phyloP scores from a whole-genome alignment of 345 rosid genomes.

The Arabis alpina region DNA sequence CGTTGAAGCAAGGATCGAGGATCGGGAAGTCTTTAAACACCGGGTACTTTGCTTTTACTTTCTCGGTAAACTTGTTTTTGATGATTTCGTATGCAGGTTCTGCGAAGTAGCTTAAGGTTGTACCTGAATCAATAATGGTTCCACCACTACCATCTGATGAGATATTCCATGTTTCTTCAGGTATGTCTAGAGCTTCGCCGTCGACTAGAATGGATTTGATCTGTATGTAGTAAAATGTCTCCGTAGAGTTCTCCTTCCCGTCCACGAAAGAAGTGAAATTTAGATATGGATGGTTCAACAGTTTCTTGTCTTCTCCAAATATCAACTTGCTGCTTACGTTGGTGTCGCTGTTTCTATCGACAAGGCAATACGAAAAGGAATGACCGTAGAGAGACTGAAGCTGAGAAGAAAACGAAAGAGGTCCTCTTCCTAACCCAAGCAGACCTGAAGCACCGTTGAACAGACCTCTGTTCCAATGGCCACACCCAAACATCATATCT shows the following conservation, averaged over 20 bases:
- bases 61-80: constrained; percentile 59
- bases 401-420: constrained; percentile 84
- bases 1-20: constrained; percentile 83
- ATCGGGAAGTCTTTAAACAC: constrained; percentile 58
- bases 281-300: constrained; percentile 56
- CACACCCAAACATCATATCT: constrained; percentile 85
- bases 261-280: constrained; percentile 72
- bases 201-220: constrained; percentile 67
- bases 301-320: constrained; percentile 67
- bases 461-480: constrained; percentile 84
- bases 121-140: constrained; percentile 82
- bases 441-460: constrained; percentile 82
- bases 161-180: constrained; percentile 71
- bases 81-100: constrained; percentile 71
- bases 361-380: constrained; percentile 84
- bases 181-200: constrained; percentile 63
- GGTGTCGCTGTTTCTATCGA: constrained; percentile 60
- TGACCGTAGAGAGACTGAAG: constrained; percentile 76
- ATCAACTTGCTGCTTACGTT: constrained; percentile 78
- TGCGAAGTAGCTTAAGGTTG: constrained; percentile 65
- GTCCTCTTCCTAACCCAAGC: constrained; percentile 88
- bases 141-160: constrained; percentile 75
- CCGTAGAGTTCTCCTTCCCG: constrained; percentile 43
- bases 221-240: constrained; percentile 72
- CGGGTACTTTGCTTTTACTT: constrained; percentile 56